These are phyloP conservation scores for Dillenia turbinata DNA, from an alignment of 164 flowering plant genomes.

Conservation along the genomic window DNA sequence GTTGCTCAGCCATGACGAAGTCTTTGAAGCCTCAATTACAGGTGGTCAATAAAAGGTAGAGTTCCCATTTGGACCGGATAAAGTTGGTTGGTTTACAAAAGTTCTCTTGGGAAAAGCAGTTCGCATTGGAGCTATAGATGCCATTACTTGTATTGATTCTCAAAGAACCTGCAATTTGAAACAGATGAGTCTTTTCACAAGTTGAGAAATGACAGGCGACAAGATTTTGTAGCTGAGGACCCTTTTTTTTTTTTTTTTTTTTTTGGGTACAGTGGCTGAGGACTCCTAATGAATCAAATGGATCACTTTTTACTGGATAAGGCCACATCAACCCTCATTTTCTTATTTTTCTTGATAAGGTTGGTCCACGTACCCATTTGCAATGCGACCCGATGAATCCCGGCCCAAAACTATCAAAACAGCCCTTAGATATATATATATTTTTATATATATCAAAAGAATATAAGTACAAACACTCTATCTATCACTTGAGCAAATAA, in stretches of 20 bases:
- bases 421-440: too few species aligned
- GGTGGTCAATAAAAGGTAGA: conserved; percentile 4
- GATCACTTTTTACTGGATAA: conserved; percentile 23
- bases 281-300: conserved; percentile 5
- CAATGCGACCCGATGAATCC: too few species aligned
- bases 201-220: not conserved
- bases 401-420: too few species aligned
- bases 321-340: conserved; percentile 26
- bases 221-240: not conserved
- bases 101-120: conserved; percentile 1
- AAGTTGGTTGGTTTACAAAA: conserved; percentile 6
- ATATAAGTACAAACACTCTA: too few species aligned
- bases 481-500: too few species aligned
- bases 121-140: conserved; percentile 21
- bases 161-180: not conserved
- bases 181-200: too few species aligned
- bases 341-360: not conserved
- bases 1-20: not conserved
- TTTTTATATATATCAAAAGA: too few species aligned
- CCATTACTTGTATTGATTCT: conserved; percentile 16
- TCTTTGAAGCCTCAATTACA: not conserved
- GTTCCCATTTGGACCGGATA: not conserved
- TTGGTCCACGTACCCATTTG: too few species aligned
- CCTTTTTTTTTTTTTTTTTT: too few species aligned
- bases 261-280: too few species aligned